A percentile compares a stretch with the other conserved stretches of the same genome.
Conservation (phyloP, 306 rosid species). For the Sesbania bispinosa region DNA sequence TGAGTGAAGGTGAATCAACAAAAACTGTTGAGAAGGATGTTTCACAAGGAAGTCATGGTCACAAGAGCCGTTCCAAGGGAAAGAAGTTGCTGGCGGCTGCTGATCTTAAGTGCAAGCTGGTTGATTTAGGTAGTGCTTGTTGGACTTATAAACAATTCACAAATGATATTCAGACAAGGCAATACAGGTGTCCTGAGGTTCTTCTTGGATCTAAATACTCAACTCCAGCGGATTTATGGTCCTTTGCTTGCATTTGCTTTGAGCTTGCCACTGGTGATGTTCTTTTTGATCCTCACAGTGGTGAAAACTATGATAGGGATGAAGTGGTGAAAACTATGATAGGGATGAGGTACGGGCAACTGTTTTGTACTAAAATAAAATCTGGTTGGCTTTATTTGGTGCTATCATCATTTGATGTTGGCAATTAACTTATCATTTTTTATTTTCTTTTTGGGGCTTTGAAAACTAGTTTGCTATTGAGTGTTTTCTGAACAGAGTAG, state of each 20-base stretch:
- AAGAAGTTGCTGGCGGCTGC: constrained; percentile 58
- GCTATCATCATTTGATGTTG: background rate
- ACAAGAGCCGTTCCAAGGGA: constrained; percentile 46
- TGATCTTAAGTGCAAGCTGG: constrained; percentile 83
- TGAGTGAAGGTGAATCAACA: background rate
- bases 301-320: constrained; percentile 87
- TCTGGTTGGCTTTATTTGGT: background rate
- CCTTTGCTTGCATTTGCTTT: constrained; percentile 90
- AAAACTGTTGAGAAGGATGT: background rate
- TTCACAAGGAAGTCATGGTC: constrained; percentile 34
- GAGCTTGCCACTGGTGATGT: constrained; percentile 89
- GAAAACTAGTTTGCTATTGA: background rate
- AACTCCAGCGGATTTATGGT: constrained; percentile 84
- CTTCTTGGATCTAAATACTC: constrained; percentile 87
- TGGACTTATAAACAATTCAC: constrained; percentile 94
- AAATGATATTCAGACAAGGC: constrained; percentile 86
- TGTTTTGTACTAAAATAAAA: background rate
- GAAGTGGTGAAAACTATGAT: too few species aligned
- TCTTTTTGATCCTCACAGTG: constrained; percentile 84
- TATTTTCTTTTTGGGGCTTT: background rate
- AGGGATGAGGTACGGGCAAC: constrained; percentile 67
- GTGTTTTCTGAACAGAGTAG: background rate
- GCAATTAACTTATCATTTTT: background rate
- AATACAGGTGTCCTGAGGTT: constrained; percentile 91
- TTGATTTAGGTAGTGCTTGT: constrained; percentile 91